These are phyloP conservation scores for Penicillium sumatraense DNA, from an alignment of 2,329 filamentous ascomycete species.

Conservation along the genomic window DNA sequence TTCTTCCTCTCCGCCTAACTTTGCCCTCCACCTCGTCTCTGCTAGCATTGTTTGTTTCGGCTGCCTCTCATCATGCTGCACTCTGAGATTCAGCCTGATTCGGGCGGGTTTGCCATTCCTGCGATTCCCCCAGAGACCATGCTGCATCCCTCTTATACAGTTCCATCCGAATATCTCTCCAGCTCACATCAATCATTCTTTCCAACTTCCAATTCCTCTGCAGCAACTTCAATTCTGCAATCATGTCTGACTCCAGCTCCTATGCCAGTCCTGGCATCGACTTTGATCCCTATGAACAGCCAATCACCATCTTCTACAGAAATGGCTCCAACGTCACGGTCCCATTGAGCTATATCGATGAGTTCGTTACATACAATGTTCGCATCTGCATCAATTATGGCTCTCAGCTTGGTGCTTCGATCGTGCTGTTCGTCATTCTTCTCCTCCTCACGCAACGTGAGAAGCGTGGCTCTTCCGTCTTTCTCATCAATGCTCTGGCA, in stretches of 20 bases:
- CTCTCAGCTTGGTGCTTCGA: slow-evolving; percentile 70
- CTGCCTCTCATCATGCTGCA: slow-evolving; percentile 17
- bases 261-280: neutral
- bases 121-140: neutral
- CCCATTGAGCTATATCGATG: slow-evolving; percentile 50
- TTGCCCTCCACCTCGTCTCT: neutral
- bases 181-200: neutral
- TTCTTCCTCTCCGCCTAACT: neutral
- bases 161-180: slow-evolving; percentile 1
- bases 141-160: slow-evolving; percentile 14
- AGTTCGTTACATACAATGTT: slow-evolving; percentile 52
- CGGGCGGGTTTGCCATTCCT: neutral
- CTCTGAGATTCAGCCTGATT: neutral
- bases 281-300: slow-evolving; percentile 38
- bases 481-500: slow-evolving; percentile 66
- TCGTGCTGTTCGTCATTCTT: slow-evolving; percentile 68
- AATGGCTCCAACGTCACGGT: slow-evolving; percentile 51
- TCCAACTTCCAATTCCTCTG: neutral
- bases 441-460: slow-evolving; percentile 68
- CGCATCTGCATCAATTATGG: slow-evolving; percentile 67
- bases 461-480: slow-evolving; percentile 68
- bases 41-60: slow-evolving; percentile 36
- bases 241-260: slow-evolving; percentile 10
- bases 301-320: slow-evolving; percentile 50
- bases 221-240: neutral